Conservation (phyloP, 306 rosid genomes). For the Betula pendula region DNA sequence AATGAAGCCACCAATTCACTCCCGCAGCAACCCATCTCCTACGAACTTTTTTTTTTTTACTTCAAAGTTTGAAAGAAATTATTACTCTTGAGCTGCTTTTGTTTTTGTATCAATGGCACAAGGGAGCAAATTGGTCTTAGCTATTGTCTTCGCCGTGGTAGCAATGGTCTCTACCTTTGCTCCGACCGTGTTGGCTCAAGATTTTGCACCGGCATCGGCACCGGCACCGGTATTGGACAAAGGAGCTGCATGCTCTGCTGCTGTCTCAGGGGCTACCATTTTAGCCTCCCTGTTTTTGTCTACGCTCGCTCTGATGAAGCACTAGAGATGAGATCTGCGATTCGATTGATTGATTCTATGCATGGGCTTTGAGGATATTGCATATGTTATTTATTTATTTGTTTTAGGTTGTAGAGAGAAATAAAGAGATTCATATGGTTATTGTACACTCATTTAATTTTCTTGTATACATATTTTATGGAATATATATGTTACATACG, state of each 20-base stretch:
- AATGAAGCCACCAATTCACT: not conserved
- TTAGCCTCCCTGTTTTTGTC: conserved; percentile 35
- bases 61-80: not conserved
- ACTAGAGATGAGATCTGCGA: not conserved
- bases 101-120: conserved; percentile 36
- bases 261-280: conserved; percentile 34
- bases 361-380: not conserved
- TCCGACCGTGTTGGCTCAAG: conserved; percentile 36
- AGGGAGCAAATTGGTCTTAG: not conserved
- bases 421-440: conserved; percentile 15
- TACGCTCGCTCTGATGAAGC: conserved; percentile 31
- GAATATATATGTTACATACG: not conserved
- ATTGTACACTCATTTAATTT: not conserved
- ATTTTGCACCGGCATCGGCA: not conserved
- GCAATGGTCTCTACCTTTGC: conserved; percentile 31
- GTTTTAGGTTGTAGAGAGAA: conserved; percentile 20
- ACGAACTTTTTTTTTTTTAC: not conserved
- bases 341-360: not conserved
- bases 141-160: conserved; percentile 4
- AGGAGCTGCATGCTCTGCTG: conserved; percentile 33
- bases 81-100: not conserved
- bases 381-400: conserved; percentile 12
- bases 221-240: conserved; percentile 26
- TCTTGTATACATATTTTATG: not conserved
- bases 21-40: not conserved